Conservation (phyloP, 2,329 filamentous ascomycete genomes). For the Ophiosphaerella herpotricha region DNA sequence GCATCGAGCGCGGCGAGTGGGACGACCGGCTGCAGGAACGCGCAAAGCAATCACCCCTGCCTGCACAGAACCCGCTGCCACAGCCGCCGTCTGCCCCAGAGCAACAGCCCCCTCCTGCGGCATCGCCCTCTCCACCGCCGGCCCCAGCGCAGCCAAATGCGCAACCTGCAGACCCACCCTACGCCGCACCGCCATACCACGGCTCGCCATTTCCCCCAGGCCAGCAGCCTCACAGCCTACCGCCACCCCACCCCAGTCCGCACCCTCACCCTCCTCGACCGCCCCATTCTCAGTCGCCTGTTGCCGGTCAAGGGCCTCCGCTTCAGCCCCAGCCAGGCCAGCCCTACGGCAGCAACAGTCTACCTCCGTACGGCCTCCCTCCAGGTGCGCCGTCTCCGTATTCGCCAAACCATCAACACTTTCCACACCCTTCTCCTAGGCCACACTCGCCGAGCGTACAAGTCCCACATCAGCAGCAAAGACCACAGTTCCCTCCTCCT, state of each 20-base stretch:
- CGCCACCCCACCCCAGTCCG: conserved; percentile 30
- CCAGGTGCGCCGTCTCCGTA: conserved; percentile 34
- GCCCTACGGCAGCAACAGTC: conserved; percentile 27
- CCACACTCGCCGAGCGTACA: conserved; percentile 41
- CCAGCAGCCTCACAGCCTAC: conserved; percentile 27
- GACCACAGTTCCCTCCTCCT: conserved; percentile 37
- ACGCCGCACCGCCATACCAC: conserved; percentile 38
- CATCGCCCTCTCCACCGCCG: conserved; percentile 14
- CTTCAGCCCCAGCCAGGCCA: conserved; percentile 31
- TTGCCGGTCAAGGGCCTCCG: conserved; percentile 45
- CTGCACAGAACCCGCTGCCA: conserved; percentile 21
- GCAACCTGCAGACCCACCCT: conserved; percentile 30
- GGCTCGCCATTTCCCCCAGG: conserved; percentile 46
- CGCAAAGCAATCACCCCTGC: conserved; percentile 32
- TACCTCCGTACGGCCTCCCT: conserved; percentile 31
- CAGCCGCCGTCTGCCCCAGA: conserved; percentile 29
- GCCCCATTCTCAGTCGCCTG: conserved; percentile 42
- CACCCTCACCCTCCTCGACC: conserved; percentile 15
- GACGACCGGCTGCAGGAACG: conserved; percentile 49
- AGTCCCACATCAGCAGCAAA: conserved; percentile 37
- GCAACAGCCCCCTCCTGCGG: conserved; percentile 22
- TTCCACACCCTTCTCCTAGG: conserved; percentile 27
- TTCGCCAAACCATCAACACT: conserved; percentile 35
- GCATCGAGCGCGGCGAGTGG: conserved; percentile 66
- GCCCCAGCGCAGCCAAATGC: conserved; percentile 22